Base-by-base conservation (phyloP, 148 eudicot species). In the Persicaria tinctoria region DNA sequence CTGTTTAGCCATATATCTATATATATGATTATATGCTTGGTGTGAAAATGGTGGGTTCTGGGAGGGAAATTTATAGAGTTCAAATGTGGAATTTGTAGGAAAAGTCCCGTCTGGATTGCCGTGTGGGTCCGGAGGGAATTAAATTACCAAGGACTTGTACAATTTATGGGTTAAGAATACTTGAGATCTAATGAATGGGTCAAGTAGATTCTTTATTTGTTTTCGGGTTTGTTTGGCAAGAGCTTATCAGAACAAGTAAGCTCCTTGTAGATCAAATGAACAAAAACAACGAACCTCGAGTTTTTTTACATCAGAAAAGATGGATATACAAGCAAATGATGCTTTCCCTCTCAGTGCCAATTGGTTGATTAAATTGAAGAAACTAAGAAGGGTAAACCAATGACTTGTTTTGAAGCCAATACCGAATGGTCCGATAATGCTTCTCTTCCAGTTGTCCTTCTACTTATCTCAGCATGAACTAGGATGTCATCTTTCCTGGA, bases 261-360 rank as follows among this genome's bases (percentile, higher is more conserved):
- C 41, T 32, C 41, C 41, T 18, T n/a, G 17, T 56, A 56, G 62
- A 56, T 56, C 23, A 56, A 8, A 57, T 57, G 63, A 57, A 57
- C 63, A 6, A n/a, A 57, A 18, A 57, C 48, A 5, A 38, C 14
- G 12, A 66, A n/a, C 70, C 48, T 41, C 70, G 17, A 12, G 18
- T 38, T 66, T 41, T 41, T 46, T 38, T 66, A 66, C 48, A 66
- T 44, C 70, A 66, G 5, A 57, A 16, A 66, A 38, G 48, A 66
- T 66, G 48, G 47, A 66, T 66, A 66, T 66, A 66, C 70, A 66
- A 44, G 48, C 17, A 66, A 47, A 66, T 44, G 17, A 60, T 50
- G 41, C 53, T 50, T 50, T 50, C 12, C 12, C 12, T 50, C 53
- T 50, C 12, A 9, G 9, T 50, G 9, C 14, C 23, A 17, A 17